Base-by-base conservation (phyloP, 768 basidiomycete species). In the Agaricus sinodeliciosus region DNA sequence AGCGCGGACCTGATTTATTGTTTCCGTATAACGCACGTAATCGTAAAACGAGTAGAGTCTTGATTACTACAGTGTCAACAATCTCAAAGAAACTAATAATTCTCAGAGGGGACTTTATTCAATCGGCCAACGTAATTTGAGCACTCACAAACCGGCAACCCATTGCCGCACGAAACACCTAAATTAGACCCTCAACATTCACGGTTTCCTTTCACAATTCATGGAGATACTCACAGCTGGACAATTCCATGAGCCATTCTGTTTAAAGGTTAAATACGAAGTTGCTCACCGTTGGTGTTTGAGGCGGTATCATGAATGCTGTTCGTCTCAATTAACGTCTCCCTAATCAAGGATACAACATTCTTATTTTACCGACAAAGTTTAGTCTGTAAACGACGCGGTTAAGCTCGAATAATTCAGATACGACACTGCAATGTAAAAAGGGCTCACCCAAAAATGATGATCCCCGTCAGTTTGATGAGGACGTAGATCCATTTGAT, bases 41-140 rank as follows among this genome's bases (percentile, higher is more conserved):
- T 11, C 50, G 43, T 19, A 51, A 25, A 12, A 51, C 50, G 13
- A 51, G 43, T 15, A 51, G 50, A 9, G 50, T 51, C 42, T 51
- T 51, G 31, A 51, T 51, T 5, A 44, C 28, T 11, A 42, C 43
- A 2, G 50, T 51, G 7, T 51, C 36, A 3, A 43, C 35, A 16
- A 51, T 13, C 35, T 51, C 43, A 11, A 51, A 51, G 9, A 27
- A 22, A 26, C 50, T 51, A n/a, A 16, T 15, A 28, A 15, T 26
- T 16, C 18, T 28, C 26, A 36, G 22, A 11, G 8, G 7, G 31
- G 31, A 4, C 2, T 31, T 31, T 11, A 11, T 5, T 11, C 37
- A 1, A 28, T 5, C 6, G 3, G 3, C 15, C 2, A 0, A 49
- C 8, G 15, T 1, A 4, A 9, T 19, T 48, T 12, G 6, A 8